phyloP scores from a whole-genome alignment of 495 filamentous ascomycete genomes.

The Chlorociboria aeruginascens region DNA sequence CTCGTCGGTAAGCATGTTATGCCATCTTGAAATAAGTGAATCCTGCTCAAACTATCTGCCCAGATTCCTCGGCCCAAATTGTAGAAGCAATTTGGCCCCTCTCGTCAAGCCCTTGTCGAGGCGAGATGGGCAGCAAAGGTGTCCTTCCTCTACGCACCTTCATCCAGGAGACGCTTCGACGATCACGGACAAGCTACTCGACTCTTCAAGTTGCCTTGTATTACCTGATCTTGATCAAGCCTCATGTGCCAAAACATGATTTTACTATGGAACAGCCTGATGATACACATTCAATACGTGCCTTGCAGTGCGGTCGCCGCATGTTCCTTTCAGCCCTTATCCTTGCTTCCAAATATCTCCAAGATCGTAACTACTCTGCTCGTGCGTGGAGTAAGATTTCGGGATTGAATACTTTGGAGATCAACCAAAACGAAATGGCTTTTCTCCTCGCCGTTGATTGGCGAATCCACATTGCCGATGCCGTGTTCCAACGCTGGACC shows the following conservation, averaged over 20 bases:
- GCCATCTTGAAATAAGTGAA: slow-evolving; percentile 11
- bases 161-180: slow-evolving; percentile 90
- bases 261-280: slow-evolving; percentile 82
- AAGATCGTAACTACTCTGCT: slow-evolving; percentile 95
- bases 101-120: slow-evolving; percentile 46
- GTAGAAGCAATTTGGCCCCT: slow-evolving; percentile 96
- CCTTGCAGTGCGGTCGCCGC: slow-evolving; percentile 89
- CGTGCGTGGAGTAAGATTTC: slow-evolving; percentile 98
- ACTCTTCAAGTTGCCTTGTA: slow-evolving; percentile 95
- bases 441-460: slow-evolving; percentile 85
- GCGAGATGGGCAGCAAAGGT: slow-evolving; percentile 45
- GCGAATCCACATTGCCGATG: slow-evolving; percentile 86
- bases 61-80: slow-evolving; percentile 96
- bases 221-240: slow-evolving; percentile 88
- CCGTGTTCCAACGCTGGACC: slow-evolving; percentile 81
- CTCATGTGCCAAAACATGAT: slow-evolving; percentile 68
- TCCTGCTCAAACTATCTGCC: slow-evolving; percentile 21
- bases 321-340: slow-evolving; percentile 96
- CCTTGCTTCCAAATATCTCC: slow-evolving; percentile 91
- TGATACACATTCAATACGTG: slow-evolving; percentile 59
- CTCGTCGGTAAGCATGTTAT: slow-evolving; percentile 79
- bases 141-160: slow-evolving; percentile 88
- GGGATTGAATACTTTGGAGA: slow-evolving; percentile 76
- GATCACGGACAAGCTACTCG: slow-evolving; percentile 92
- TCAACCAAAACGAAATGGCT: slow-evolving; percentile 92